Conservation (phyloP, 805 yeast species). For the Candida adriatica region DNA sequence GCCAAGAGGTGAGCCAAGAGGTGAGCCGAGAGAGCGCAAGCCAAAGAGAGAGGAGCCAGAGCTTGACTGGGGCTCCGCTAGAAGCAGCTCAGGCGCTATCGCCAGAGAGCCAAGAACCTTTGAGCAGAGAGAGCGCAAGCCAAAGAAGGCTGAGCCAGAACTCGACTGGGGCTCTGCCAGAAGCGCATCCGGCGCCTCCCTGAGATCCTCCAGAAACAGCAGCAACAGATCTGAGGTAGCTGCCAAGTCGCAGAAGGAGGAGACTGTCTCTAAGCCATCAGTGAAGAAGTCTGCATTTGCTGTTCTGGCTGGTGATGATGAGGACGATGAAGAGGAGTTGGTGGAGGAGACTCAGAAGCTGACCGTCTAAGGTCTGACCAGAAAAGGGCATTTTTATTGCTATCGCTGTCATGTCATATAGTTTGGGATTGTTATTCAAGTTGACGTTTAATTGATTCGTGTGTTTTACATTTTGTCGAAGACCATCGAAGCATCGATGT, state of each 20-base stretch:
- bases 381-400: not conserved
- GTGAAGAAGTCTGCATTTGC: slow-evolving; percentile 40
- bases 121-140: slow-evolving; percentile 25
- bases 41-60: slow-evolving; percentile 46
- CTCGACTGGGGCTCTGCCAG: slow-evolving; percentile 41
- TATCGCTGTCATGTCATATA: not conserved
- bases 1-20: slow-evolving; percentile 27
- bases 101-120: slow-evolving; percentile 25
- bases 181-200: slow-evolving; percentile 19
- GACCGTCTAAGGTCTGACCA: slow-evolving; percentile 21
- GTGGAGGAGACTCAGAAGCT: slow-evolving; percentile 29
- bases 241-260: slow-evolving; percentile 19
- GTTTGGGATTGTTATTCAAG: not conserved
- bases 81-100: slow-evolving; percentile 23
- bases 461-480: no score
- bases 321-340: slow-evolving; percentile 34
- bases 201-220: not conserved
- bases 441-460: not conserved
- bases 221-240: slow-evolving; percentile 12
- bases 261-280: slow-evolving; percentile 21
- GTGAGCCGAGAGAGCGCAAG: slow-evolving; percentile 17
- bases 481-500: no score
- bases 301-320: slow-evolving; percentile 46
- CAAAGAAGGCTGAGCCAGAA: slow-evolving; percentile 32
- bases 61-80: slow-evolving; percentile 50